These are phyloP conservation scores for Backusella westeae DNA, from an alignment of 192 early-diverging fungal species.

Conservation along the genomic window DNA sequence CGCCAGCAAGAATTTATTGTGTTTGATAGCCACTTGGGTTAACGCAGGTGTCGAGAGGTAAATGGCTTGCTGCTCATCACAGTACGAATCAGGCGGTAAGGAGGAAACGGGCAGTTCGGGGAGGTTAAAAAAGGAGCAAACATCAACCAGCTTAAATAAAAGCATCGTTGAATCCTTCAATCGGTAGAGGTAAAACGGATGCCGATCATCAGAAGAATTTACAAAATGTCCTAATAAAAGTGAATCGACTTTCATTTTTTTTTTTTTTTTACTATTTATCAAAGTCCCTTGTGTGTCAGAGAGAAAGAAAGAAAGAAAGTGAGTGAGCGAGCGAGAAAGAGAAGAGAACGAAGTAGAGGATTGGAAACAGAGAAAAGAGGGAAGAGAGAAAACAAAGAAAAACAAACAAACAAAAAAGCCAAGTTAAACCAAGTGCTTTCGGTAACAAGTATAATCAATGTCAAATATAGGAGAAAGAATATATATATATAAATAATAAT, in stretches of 20 bases:
- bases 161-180: not conserved
- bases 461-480: not conserved
- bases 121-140: conserved; percentile 9
- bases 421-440: not conserved
- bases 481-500: not conserved
- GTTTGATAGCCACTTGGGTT: not conserved
- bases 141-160: conserved; percentile 8
- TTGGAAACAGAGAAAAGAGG: not conserved
- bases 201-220: not conserved
- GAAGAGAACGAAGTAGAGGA: not conserved
- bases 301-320: not conserved
- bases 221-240: conserved; percentile 12
- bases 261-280: not conserved
- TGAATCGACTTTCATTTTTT: conserved; percentile 7
- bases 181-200: conserved; percentile 9
- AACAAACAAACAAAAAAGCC: not conserved
- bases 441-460: not conserved
- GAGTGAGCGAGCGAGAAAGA: too few relatives aligned
- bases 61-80: not conserved
- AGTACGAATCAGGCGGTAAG: not conserved
- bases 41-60: not conserved
- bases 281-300: not conserved
- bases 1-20: conserved; percentile 10
- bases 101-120: conserved; percentile 2
- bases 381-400: not conserved